phyloP scores from a whole-genome alignment of 805 yeast genomes.

The Candida boidinii region DNA sequence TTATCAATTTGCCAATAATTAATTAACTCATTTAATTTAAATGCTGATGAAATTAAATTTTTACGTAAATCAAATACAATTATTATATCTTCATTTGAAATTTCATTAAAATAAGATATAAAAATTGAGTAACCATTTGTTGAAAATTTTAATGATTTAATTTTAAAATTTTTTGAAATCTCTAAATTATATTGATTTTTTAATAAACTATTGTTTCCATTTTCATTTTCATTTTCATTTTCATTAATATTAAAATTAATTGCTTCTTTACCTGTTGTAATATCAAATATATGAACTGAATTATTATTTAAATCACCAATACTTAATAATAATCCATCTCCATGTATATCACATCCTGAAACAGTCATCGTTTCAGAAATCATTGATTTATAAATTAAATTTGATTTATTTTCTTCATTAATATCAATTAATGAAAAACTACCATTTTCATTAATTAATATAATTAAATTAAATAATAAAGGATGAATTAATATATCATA shows the following conservation, averaged over 20 bases:
- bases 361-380: no score
- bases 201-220: no score
- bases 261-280: conserved; percentile 28
- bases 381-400: no score
- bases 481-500: no score
- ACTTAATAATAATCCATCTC: conserved; percentile 29
- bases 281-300: conserved; percentile 28
- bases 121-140: conserved; percentile 59
- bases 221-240: no score
- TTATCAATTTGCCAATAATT: conserved; percentile 8
- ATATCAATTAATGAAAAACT: no score
- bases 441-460: no score
- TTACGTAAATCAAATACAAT: conserved; percentile 17
- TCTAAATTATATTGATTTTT: no score
- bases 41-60: conserved; percentile 1
- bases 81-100: conserved; percentile 4
- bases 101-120: conserved; percentile 10
- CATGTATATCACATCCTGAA: conserved; percentile 25
- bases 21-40: conserved; percentile 2
- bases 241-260: conserved; percentile 12
- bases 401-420: no score
- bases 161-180: no score
- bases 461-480: no score
- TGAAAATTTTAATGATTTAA: conserved; percentile 36
- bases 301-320: conserved; percentile 25